These are phyloP conservation scores for Solanum medicagineum DNA, from an alignment of 257 asterid genomes.

Conservation along the genomic window DNA sequence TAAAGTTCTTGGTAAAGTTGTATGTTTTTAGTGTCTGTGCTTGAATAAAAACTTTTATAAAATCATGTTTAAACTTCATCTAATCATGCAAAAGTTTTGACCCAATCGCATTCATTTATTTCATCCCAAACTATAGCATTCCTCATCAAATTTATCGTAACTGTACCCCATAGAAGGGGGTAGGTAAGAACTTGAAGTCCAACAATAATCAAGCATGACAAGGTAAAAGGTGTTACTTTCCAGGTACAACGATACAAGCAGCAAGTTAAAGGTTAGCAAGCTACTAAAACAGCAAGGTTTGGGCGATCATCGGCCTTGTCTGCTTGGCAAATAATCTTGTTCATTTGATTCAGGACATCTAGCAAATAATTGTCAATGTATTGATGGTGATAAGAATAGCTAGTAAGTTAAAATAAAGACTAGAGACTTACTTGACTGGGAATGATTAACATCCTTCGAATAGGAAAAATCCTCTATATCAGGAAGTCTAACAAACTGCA, in stretches of 20 bases:
- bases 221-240: neutral
- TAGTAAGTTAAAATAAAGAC: neutral
- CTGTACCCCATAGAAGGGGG: neutral
- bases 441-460: slow-evolving; percentile 21
- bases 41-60: neutral
- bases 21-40: neutral
- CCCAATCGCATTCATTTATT: neutral
- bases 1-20: neutral
- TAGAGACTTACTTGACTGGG: slow-evolving; percentile 41
- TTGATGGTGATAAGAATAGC: neutral
- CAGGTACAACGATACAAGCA: neutral
- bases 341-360: neutral
- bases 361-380: neutral
- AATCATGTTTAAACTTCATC: neutral
- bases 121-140: neutral
- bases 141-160: neutral
- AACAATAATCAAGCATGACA: neutral
- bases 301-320: neutral
- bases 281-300: neutral
- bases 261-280: neutral
- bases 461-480: slow-evolving; percentile 86
- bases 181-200: neutral
- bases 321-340: neutral
- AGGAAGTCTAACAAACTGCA: slow-evolving; percentile 52
- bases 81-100: neutral